Evolutionary conservation across 495 filamentous ascomycete species (phyloP), one percentile per base, ranked within the genome.

Genomic region (Penicillium lagena): DNA sequence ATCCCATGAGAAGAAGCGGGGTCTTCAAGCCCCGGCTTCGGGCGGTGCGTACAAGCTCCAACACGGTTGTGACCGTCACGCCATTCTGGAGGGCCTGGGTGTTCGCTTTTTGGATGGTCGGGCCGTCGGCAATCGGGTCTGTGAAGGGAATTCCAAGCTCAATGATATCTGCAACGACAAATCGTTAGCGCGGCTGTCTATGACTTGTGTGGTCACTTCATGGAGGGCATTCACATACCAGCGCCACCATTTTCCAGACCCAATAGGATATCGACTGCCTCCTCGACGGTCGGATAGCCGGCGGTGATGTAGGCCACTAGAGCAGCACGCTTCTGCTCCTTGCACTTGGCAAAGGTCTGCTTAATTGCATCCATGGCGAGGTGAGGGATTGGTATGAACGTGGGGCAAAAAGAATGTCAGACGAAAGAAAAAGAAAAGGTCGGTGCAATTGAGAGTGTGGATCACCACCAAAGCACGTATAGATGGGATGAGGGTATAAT

Each of bases 301-400:
- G 91, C 93, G 12, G 93, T 97, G 54, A 96, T 86, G 75, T 99
- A 99, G 29, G 90, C 89, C 42, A 99, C 87, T 39, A 99, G 75
- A 38, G 93, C 91, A 29, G 75, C 67, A 49, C 68, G 75, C 47
- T 71, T 66, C 46, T 77, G 63, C 56, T 80, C 78, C 72, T 89
- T 93, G 78, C 89, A 95, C 75, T 81, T 83, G 53, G 81, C 81
- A 61, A 98, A 98, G 7, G 89, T 86, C 55, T 81, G 67, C 71
- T 87, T 94, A 54, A 98, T 85, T 37, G 63, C 76, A 49, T 96
- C 91, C 85, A 85, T 84, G 43, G 39, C 64, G 52, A 30, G 29
- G 39, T 13, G 15, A 41, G 41, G 34, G n/a, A 31, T 27, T 22
- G 12, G 49, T 43, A 35, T 40, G 46, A 37, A 35, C 35, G 44